A percentile compares a stretch with the other conserved stretches of the same genome.
Conservation (phyloP, 1,284 basidiomycete species). For the Cryptococcus sp. region DNA sequence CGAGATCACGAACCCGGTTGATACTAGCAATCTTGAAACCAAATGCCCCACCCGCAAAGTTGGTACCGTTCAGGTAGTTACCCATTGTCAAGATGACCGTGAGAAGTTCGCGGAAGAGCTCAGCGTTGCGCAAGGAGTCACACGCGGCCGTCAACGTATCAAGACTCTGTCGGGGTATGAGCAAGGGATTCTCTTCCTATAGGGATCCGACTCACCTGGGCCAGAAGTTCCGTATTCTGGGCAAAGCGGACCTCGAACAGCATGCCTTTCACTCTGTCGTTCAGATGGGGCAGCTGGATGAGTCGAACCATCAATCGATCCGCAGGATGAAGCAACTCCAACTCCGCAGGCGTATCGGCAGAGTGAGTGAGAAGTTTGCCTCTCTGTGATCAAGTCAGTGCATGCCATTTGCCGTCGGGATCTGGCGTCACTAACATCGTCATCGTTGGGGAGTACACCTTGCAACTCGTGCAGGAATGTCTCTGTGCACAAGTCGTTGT, state of each 20-base stretch:
- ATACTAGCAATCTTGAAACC: slow-evolving; percentile 97
- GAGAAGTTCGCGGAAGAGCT: slow-evolving; percentile 77
- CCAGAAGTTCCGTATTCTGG: slow-evolving; percentile 69
- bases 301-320: slow-evolving; percentile 96
- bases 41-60: slow-evolving; percentile 94
- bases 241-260: slow-evolving; percentile 84
- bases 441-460: slow-evolving; percentile 81
- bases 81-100: slow-evolving; percentile 84
- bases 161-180: slow-evolving; percentile 62
- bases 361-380: slow-evolving; percentile 86
- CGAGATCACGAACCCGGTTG: slow-evolving; percentile 71
- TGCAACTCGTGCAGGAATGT: slow-evolving; percentile 84
- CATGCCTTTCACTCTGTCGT: slow-evolving; percentile 90
- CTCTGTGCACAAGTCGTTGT: slow-evolving; percentile 79
- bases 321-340: slow-evolving; percentile 84
- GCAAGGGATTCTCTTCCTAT: not conserved
- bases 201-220: slow-evolving; percentile 51
- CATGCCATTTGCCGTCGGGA: not conserved
- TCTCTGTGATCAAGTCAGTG: slow-evolving; percentile 59
- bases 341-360: slow-evolving; percentile 72
- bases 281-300: slow-evolving; percentile 92
- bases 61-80: slow-evolving; percentile 97
- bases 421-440: slow-evolving; percentile 64
- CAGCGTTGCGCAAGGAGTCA: slow-evolving; percentile 71
- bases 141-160: slow-evolving; percentile 79